Conservation (phyloP, 106 monocot species). For the Allium sativum region DNA sequence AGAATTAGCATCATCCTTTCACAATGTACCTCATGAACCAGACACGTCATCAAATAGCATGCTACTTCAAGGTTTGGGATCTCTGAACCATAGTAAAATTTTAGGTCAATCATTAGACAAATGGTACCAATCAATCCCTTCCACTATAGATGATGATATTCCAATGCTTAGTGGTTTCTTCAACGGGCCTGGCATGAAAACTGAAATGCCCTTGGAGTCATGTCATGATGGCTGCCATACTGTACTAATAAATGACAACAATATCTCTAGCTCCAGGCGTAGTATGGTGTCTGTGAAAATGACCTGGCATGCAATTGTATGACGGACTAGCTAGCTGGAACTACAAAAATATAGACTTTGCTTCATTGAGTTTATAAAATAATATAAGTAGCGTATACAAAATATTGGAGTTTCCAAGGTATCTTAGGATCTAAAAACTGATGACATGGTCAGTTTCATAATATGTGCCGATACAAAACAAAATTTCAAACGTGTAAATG, state of each 20-base stretch:
- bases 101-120: constrained; percentile 5
- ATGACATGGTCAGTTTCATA: too few relatives aligned
- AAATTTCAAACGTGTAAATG: too few relatives aligned
- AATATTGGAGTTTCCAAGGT: too few relatives aligned
- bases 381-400: too few relatives aligned
- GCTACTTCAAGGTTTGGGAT: constrained; percentile 12
- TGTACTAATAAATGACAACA: constrained; percentile 37
- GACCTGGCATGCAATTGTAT: too few relatives aligned
- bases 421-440: too few relatives aligned
- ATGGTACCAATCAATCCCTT: constrained; percentile 5
- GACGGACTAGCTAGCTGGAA: too few relatives aligned
- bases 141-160: background rate
- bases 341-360: too few relatives aligned
- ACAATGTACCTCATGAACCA: constrained; percentile 7
- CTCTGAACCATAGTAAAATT: background rate
- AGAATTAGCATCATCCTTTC: constrained; percentile 8
- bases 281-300: constrained; percentile 36
- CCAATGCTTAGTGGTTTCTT: constrained; percentile 12
- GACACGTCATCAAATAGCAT: constrained; percentile 9
- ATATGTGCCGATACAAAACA: too few relatives aligned
- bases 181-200: constrained; percentile 9
- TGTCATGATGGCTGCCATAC: constrained; percentile 48
- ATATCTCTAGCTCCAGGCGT: constrained; percentile 54
- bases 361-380: too few relatives aligned
- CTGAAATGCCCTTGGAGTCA: constrained; percentile 16